Conservation (phyloP, 805 yeast species). For the Dipodascus geniculatus region DNA sequence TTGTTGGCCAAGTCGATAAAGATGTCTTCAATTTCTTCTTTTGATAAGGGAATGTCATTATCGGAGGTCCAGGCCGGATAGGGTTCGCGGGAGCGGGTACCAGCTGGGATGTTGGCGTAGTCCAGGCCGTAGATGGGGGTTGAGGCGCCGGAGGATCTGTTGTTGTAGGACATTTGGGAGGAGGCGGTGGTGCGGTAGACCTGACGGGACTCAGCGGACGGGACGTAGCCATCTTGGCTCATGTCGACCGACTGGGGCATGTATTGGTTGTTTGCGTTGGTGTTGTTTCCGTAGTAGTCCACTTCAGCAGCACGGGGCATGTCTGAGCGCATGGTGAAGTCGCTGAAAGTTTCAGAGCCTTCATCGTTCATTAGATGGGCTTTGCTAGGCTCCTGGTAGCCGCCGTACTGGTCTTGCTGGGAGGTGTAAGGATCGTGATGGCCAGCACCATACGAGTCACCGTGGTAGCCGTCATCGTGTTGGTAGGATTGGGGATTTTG, state of each 20-base stretch:
- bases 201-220: conserved; percentile 10
- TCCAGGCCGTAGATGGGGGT: conserved; percentile 82
- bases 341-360: conserved; percentile 30
- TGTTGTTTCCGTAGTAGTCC: conserved; percentile 29
- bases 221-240: conserved; percentile 17
- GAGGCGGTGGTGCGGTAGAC: conserved; percentile 22
- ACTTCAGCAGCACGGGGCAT: conserved; percentile 26
- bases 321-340: conserved; percentile 33
- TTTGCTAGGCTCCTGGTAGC: conserved; percentile 19
- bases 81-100: conserved; percentile 59
- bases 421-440: conserved; percentile 36
- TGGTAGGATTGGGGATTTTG: conserved; percentile 22
- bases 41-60: conserved; percentile 65
- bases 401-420: conserved; percentile 27
- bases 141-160: conserved; percentile 83
- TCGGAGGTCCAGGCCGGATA: conserved; percentile 99
- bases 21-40: conserved; percentile 47
- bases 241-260: conserved; percentile 11
- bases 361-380: conserved; percentile 21
- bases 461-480: conserved; percentile 23
- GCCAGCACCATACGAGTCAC: conserved; percentile 32
- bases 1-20: conserved; percentile 45
- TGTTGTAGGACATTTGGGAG: conserved; percentile 63
- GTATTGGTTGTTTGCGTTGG: conserved; percentile 20
- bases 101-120: conserved; percentile 41